Base-by-base conservation (phyloP, 2,329 filamentous ascomycete species). In the Nemania sp. region DNA sequence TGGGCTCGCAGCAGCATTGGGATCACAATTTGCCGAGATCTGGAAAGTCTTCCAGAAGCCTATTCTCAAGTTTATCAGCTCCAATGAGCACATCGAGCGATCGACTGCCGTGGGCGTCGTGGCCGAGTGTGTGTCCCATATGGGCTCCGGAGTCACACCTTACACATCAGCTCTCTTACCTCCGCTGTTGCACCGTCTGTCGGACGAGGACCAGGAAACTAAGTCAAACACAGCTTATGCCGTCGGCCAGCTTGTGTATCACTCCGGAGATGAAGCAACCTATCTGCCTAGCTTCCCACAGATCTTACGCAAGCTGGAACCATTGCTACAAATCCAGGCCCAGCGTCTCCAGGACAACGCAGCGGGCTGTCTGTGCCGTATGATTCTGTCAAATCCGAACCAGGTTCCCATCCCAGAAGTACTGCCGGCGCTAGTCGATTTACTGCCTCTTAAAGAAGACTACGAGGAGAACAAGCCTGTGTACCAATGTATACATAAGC, bases 31-130 rank as follows among this genome's bases (percentile, higher is more conserved):
- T 66, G 81, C 81, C 51, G 88, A 96, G 77, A 79, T 97, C 58
- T 97, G 91, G 91, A 95, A 96, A 80, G 86, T 96, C 65, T 96
- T 97, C 63, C 90, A 96, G 79, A 93, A 94, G 80, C 89, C 89
- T 31, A 81, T 97, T 64, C 78, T 96, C 69, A 93, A 90, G 76
- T 94, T 91, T 66, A 88, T 91, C 47, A 89, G 88, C 70, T 93
- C 91, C 58, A 87, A 88, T 61, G 92, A 97, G 73, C 80, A 88
- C 43, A 86, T 91, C 31, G 93, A 97, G 78, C 89, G 94, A 48
- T 92, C 89, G 28, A 91, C 91, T 17, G 89, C 92, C 42, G 89
- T 97, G 17, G 94, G 94, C 64, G 90, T 93, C 49, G 88, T 97
- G 60, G 93, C 93, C 22, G 93, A 97, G 78, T 90, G 90, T 71